These are phyloP conservation scores for Paramecium caudatum DNA, from an alignment of 73 alveolate species.

Conservation along the genomic window DNA sequence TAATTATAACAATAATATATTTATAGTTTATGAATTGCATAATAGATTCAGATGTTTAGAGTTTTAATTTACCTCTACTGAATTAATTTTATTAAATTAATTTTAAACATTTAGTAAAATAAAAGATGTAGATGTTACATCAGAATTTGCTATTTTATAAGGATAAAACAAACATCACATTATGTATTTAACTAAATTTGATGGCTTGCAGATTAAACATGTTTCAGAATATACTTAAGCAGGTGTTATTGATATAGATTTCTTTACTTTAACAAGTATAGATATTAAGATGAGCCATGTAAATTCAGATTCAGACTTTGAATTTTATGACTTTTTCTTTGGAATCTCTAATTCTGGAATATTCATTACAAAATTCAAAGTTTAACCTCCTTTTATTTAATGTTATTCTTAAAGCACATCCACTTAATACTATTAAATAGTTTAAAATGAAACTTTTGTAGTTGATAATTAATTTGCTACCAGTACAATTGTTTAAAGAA, in stretches of 20 bases:
- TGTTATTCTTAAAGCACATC: neutral
- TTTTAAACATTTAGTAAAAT: slow-evolving; percentile 29
- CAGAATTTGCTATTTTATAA: slow-evolving; percentile 22
- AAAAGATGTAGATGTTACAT: slow-evolving; percentile 37
- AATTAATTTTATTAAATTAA: neutral
- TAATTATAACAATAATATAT: neutral
- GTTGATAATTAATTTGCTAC: neutral
- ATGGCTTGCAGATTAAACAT: neutral
- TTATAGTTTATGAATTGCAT: neutral
- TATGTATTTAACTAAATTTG: slow-evolving; percentile 22
- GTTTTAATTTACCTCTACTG: neutral
- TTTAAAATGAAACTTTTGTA: neutral
- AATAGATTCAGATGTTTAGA: slow-evolving; percentile 7
- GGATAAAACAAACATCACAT: slow-evolving; percentile 39
- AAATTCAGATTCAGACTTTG: neutral
- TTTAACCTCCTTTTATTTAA: neutral
- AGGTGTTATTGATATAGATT: slow-evolving; percentile 27
- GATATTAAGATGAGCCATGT: slow-evolving; percentile 1
- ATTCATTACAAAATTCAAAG: slow-evolving; percentile 9
- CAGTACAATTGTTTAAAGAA: neutral
- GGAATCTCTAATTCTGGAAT: slow-evolving; percentile 29
- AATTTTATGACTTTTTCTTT: slow-evolving; percentile 18
- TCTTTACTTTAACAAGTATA: neutral
- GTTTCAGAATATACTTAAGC: slow-evolving; percentile 2
- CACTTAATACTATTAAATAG: neutral